These are phyloP conservation scores for Gossypium australe DNA, from an alignment of 345 rosid species.

Conservation along the genomic window DNA sequence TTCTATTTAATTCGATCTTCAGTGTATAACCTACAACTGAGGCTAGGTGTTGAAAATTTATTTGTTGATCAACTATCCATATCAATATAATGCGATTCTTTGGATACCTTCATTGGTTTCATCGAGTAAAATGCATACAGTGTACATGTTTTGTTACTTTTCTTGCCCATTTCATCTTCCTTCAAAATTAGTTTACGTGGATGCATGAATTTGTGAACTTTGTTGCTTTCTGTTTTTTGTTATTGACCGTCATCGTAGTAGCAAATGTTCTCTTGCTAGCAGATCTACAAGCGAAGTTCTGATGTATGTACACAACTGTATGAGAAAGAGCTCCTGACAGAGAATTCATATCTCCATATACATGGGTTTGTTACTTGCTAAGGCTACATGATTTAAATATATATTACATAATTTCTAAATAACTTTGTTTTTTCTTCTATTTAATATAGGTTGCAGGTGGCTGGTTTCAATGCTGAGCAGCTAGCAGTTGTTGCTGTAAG, in stretches of 20 bases:
- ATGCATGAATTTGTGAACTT: background rate
- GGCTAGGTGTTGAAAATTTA: background rate
- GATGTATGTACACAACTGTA: conserved; percentile 75
- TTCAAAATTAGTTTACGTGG: background rate
- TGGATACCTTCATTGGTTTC: background rate
- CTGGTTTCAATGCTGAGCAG: conserved; percentile 69
- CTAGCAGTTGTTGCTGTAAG: conserved; percentile 80
- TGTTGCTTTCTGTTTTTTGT: background rate
- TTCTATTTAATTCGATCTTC: background rate
- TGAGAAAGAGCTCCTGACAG: conserved; percentile 80
- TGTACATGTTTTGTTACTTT: background rate
- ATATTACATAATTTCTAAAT: conserved; percentile 12
- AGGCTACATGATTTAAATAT: background rate
- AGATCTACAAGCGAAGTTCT: conserved; percentile 84
- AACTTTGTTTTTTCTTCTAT: conserved; percentile 15
- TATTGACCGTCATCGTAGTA: background rate
- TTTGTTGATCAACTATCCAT: background rate
- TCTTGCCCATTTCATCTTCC: background rate
- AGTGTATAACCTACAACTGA: background rate
- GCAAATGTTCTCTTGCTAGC: conserved; percentile 19
- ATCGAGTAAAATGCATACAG: background rate
- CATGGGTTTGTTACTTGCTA: conserved; percentile 56
- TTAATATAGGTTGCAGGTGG: conserved; percentile 50
- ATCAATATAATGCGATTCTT: background rate
- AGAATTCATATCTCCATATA: conserved; percentile 61